Conservation (phyloP, 108 stramenopile genomes). For the Epithemia pelagica region DNA sequence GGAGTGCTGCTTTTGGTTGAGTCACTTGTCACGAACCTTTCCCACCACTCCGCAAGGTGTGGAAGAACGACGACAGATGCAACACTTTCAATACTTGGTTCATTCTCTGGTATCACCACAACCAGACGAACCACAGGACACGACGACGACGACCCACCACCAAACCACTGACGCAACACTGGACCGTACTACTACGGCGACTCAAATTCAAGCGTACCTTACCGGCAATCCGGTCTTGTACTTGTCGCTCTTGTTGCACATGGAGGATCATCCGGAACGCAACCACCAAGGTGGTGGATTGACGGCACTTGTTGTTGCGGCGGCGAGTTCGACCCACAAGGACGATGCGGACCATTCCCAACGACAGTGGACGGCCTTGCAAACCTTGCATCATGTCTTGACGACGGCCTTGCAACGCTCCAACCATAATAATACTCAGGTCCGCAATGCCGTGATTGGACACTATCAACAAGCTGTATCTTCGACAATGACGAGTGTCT, state of each 20-base stretch:
- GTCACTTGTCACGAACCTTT: slow-evolving; percentile 50
- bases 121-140: neutral
- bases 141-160: neutral
- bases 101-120: neutral
- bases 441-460: neutral
- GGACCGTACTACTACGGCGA: neutral
- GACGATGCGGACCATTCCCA: too few relatives aligned
- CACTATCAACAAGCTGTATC: neutral
- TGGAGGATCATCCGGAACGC: too few relatives aligned
- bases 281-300: neutral
- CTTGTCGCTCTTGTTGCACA: neutral
- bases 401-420: neutral
- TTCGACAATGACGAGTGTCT: slow-evolving; percentile 10
- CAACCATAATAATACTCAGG: neutral
- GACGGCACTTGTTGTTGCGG: neutral
- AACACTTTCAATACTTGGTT: neutral
- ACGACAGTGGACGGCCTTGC: neutral
- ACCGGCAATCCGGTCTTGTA: neutral
- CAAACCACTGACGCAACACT: neutral
- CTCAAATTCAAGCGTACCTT: neutral
- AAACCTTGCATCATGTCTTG: neutral
- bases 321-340: neutral
- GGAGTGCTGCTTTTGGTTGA: too few relatives aligned
- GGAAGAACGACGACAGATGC: neutral
- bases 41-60: slow-evolving; percentile 37